These are phyloP conservation scores for Chimonanthus praecox DNA, from an alignment of 164 flowering plant genomes.

Conservation along the genomic window DNA sequence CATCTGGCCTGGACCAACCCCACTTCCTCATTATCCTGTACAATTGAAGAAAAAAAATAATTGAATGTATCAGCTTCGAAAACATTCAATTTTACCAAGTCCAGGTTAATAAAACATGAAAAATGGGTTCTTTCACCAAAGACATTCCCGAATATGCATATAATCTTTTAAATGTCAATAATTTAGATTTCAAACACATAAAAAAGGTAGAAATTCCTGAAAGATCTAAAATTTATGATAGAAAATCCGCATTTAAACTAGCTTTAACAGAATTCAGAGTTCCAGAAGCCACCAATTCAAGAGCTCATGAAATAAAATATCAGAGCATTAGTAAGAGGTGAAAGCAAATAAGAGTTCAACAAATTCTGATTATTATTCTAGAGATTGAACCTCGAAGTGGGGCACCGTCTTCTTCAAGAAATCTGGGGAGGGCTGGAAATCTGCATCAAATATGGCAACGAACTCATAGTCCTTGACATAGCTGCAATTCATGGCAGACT, in stretches of 20 bases:
- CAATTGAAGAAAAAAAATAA: background rate
- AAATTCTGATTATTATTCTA: background rate
- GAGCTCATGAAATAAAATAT: background rate
- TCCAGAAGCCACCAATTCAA: background rate
- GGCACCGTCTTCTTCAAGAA: slow-evolving; percentile 75
- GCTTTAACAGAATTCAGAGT: background rate
- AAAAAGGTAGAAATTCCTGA: no score
- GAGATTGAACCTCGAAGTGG: slow-evolving; percentile 64
- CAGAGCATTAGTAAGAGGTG: background rate
- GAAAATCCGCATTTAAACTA: no score
- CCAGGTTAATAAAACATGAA: no score
- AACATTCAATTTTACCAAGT: no score
- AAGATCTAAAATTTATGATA: no score
- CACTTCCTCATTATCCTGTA: slow-evolving; percentile 78
- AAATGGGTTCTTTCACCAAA: no score
- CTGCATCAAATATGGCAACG: slow-evolving; percentile 94
- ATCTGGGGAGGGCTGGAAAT: slow-evolving; percentile 89
- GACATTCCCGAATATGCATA: no score
- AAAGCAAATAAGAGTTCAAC: background rate
- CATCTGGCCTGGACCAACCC: slow-evolving; percentile 98
- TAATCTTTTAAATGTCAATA: no score
- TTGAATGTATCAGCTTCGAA: no score
- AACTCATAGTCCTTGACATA: slow-evolving; percentile 92
- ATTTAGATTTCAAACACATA: no score
- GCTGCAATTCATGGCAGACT: slow-evolving; percentile 93